Evolutionary conservation across 2,329 filamentous ascomycete species (phyloP).

Genomic region (Coniochaeta sp.): DNA sequence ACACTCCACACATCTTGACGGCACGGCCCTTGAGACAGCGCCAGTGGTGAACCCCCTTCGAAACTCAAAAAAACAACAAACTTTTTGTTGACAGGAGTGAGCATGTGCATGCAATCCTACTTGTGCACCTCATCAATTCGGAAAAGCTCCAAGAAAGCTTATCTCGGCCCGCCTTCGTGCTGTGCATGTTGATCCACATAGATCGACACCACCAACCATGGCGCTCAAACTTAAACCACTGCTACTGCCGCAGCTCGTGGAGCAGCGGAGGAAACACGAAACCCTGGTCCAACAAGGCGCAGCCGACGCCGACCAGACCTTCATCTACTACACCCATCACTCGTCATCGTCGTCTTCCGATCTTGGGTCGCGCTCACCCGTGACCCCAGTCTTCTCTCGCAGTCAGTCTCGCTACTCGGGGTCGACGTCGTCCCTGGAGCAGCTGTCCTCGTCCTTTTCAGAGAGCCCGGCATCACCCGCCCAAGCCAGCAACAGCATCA

Average conservation of each 20-base stretch:
- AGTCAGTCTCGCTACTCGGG: slow-evolving; percentile 54
- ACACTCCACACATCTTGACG: background rate
- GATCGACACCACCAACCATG: slow-evolving; percentile 22
- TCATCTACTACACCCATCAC: slow-evolving; percentile 39
- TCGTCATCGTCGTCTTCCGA: slow-evolving; percentile 57
- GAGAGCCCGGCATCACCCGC: slow-evolving; percentile 51
- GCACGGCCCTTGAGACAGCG: background rate
- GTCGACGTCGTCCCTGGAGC: slow-evolving; percentile 71
- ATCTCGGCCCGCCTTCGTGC: background rate
- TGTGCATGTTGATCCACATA: slow-evolving; percentile 2
- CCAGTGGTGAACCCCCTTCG: background rate
- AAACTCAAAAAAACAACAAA: background rate
- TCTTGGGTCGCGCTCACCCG: slow-evolving; percentile 61
- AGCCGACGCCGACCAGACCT: slow-evolving; percentile 24
- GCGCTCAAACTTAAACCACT: slow-evolving; percentile 44
- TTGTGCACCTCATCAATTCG: background rate
- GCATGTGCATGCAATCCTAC: background rate
- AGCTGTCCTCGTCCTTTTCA: slow-evolving; percentile 36
- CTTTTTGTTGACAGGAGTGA: background rate
- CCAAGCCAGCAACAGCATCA: slow-evolving; percentile 21
- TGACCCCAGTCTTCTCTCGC: slow-evolving; percentile 62
- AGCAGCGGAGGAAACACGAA: slow-evolving; percentile 38
- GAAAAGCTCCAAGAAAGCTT: background rate
- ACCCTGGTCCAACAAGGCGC: slow-evolving; percentile 12
- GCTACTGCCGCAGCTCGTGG: slow-evolving; percentile 45